Base-by-base conservation (phyloP, 306 rosid species). In the Corylus avellana region DNA sequence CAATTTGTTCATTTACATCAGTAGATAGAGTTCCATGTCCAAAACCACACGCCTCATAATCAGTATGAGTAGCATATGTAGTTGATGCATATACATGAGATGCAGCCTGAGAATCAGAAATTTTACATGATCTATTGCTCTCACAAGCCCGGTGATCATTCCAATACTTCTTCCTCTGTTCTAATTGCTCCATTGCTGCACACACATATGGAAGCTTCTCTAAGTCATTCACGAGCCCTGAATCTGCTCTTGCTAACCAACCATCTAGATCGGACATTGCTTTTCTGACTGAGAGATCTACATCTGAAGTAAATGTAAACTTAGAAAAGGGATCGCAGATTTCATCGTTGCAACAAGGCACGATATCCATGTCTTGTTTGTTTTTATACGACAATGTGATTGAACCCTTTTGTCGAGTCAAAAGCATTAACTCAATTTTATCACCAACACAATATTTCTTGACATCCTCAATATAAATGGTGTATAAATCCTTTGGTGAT, bases 171-270 rank as follows among this genome's bases (percentile, higher is more conserved):
- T 89, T 95, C 86, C 98, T 89, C 86, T 88, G 93, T 85, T 95
- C 85, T 79, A 95, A 79, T 59, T 91, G 98, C 80, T 92, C 90
- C 92, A 92, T 85, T 79, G 97, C 96, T 85, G 92, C 98, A 90
- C 92, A 92, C 75, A 92, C 98, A 83, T 91, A 95, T 7, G 98
- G 98, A 83, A 95, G 97, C 90, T 86, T 92, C 90, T 91, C 98
- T 35, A 91, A 75, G 87, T 95, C 97, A 80, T 95, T 97, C 80
- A 92, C 98, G 81, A 91, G 91, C 79, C 97, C 97, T 3, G 96
- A 81, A 78, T 92, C 94, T 70, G 98, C 98, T 82, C 81, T 90
- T 74, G 88, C 98, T 72, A 95, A 85, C 98, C 98, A 95, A 69
- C 94, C 84, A 80, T 95, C 98, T 55, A 95, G 91, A 85, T 92